Percentiles rank a stretch among this genome's conserved stretches.
Conservation (phyloP, 331 rosid genomes). For the Malus hybrid region DNA sequence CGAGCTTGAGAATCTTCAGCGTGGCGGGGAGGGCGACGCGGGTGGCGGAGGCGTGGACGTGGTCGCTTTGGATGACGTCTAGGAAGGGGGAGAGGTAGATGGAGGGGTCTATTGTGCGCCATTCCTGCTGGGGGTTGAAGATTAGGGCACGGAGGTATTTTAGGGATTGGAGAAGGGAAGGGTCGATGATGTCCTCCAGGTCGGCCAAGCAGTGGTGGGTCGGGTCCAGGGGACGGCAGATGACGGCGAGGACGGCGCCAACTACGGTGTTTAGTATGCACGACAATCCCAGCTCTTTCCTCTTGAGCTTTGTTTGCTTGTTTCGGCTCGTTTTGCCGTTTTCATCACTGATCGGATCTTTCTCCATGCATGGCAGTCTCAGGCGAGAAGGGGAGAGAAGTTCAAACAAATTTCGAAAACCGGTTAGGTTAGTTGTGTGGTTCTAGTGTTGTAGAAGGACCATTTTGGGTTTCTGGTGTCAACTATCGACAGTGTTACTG, state of each 20-base stretch:
- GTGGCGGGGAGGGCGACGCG: slow-evolving; percentile 60
- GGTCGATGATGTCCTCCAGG: slow-evolving; percentile 38
- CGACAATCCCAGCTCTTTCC: slow-evolving; percentile 61
- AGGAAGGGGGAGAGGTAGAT: slow-evolving; percentile 69
- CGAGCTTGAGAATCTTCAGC: slow-evolving; percentile 57
- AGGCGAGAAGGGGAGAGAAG: neutral
- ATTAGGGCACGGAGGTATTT: slow-evolving; percentile 68
- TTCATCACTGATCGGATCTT: neutral
- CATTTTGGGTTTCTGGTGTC: neutral
- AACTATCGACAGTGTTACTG: neutral
- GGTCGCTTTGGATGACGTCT: slow-evolving; percentile 65
- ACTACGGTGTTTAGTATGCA: slow-evolving; percentile 90
- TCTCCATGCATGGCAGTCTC: slow-evolving; percentile 16
- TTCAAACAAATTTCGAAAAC: slow-evolving; percentile 11
- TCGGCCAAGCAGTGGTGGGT: slow-evolving; percentile 17
- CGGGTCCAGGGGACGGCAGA: slow-evolving; percentile 49
- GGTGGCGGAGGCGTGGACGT: slow-evolving; percentile 66
- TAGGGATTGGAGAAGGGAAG: slow-evolving; percentile 49
- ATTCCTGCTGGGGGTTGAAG: slow-evolving; percentile 67
- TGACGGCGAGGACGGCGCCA: slow-evolving; percentile 66
- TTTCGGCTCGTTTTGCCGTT: neutral
- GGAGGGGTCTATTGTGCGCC: slow-evolving; percentile 73
- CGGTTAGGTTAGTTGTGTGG: slow-evolving; percentile 6
- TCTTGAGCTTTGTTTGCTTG: slow-evolving; percentile 1
- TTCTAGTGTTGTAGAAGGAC: neutral